These are phyloP conservation scores for Fusarium protoensiforme DNA, from an alignment of 2,329 filamentous ascomycete genomes.

Conservation along the genomic window DNA sequence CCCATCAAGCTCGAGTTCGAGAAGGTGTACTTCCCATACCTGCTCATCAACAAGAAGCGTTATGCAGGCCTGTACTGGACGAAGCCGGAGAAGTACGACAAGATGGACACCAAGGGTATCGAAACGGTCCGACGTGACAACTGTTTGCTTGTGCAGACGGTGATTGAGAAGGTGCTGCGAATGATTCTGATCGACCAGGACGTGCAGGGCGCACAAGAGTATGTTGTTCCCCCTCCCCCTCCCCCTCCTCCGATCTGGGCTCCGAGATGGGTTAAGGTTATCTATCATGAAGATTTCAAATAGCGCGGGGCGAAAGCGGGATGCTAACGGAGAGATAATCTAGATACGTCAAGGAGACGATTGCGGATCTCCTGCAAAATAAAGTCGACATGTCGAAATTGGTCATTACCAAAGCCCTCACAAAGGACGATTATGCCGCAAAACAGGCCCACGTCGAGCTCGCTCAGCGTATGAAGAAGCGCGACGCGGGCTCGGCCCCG, in stretches of 20 bases:
- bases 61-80: constrained; percentile 99
- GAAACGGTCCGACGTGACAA: constrained; percentile 98
- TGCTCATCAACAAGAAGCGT: constrained; percentile 99
- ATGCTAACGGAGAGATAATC: constrained; percentile 50
- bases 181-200: constrained; percentile 97
- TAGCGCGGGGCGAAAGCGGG: constrained; percentile 2
- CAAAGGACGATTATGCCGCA: constrained; percentile 87
- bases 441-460: constrained; percentile 98
- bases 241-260: neutral
- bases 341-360: constrained; percentile 96
- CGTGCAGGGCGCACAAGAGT: constrained; percentile 91
- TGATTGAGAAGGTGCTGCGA: constrained; percentile 94
- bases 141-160: constrained; percentile 92
- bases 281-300: constrained; percentile 14
- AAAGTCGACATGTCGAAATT: constrained; percentile 99
- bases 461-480: constrained; percentile 95
- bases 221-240: constrained; percentile 54
- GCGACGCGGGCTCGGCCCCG: constrained; percentile 93
- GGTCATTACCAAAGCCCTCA: constrained; percentile 96
- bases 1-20: constrained; percentile 99
- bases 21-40: constrained; percentile 97
- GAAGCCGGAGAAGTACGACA: constrained; percentile 92
- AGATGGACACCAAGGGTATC: constrained; percentile 99
- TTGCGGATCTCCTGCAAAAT: constrained; percentile 94
- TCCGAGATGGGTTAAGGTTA: constrained; percentile 18